Conservation (phyloP, 2,329 filamentous ascomycete species). For the Fusarium burgessii region DNA sequence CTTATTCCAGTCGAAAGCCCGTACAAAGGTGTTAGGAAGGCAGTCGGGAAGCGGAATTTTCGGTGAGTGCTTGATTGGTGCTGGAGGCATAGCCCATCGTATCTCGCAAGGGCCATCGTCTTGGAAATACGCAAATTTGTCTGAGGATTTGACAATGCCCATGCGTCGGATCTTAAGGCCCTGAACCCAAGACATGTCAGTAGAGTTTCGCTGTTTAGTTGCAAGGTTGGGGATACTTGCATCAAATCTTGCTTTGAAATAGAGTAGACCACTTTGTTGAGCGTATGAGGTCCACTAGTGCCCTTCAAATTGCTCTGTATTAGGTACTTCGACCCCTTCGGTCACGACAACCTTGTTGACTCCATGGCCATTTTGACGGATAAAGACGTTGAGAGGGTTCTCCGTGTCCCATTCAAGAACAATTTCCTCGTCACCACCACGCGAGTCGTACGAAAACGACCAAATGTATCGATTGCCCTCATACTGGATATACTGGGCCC, state of each 20-base stretch:
- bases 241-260: background rate
- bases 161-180: background rate
- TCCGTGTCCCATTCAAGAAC: background rate
- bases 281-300: background rate
- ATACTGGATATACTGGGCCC: background rate
- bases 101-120: accelerated
- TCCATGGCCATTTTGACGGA: background rate
- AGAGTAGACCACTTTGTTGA: background rate
- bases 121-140: no score
- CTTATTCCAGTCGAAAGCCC: background rate
- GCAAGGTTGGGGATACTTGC: no score
- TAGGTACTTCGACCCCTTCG: accelerated
- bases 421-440: background rate
- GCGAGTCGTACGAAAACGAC: background rate
- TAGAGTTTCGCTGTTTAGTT: background rate
- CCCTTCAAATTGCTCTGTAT: accelerated
- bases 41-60: no score
- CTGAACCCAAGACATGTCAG: background rate
- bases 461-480: background rate
- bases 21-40: no score
- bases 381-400: accelerated
- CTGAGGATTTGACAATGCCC: accelerated
- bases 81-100: accelerated
- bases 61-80: background rate
- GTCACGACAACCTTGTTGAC: accelerated